Conservation (phyloP, 306 rosid species). For the Lablab purpureus region DNA sequence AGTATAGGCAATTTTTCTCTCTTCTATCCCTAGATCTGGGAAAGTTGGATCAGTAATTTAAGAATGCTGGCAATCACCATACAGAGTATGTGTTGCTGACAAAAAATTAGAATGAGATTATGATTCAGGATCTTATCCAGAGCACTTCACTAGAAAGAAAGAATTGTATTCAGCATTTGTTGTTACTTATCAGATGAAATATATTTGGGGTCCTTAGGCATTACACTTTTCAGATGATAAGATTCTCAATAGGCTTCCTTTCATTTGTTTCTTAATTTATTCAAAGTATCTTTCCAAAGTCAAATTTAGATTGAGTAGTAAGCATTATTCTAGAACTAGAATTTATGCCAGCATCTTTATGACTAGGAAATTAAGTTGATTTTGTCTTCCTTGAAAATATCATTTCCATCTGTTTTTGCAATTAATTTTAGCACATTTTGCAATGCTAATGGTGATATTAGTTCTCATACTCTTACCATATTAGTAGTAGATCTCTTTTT, state of each 20-base stretch:
- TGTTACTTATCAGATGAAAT: background rate
- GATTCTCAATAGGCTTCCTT: background rate
- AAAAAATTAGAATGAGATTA: background rate
- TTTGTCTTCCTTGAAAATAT: constrained; percentile 3
- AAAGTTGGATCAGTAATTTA: constrained; percentile 12
- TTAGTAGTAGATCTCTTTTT: background rate
- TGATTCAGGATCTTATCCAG: constrained; percentile 20
- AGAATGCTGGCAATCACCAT: constrained; percentile 32
- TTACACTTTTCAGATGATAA: constrained; percentile 18
- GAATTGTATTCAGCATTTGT: too few relatives aligned
- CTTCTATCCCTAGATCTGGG: background rate
- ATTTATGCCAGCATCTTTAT: constrained; percentile 3
- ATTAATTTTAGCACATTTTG: background rate
- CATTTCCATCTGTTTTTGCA: constrained; percentile 19
- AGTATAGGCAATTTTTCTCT: constrained; percentile 1
- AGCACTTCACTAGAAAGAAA: too few relatives aligned
- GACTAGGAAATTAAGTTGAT: background rate
- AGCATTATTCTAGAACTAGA: constrained; percentile 33
- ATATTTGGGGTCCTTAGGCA: constrained; percentile 9
- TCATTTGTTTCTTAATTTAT: constrained; percentile 27
- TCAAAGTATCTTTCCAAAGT: constrained; percentile 34
- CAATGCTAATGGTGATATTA: constrained; percentile 18
- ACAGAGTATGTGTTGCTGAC: background rate
- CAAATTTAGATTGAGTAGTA: constrained; percentile 27
- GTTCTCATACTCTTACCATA: constrained; percentile 14